These are phyloP conservation scores for Brasenia schreberi DNA, from an alignment of 164 flowering plant genomes.

Conservation along the genomic window DNA sequence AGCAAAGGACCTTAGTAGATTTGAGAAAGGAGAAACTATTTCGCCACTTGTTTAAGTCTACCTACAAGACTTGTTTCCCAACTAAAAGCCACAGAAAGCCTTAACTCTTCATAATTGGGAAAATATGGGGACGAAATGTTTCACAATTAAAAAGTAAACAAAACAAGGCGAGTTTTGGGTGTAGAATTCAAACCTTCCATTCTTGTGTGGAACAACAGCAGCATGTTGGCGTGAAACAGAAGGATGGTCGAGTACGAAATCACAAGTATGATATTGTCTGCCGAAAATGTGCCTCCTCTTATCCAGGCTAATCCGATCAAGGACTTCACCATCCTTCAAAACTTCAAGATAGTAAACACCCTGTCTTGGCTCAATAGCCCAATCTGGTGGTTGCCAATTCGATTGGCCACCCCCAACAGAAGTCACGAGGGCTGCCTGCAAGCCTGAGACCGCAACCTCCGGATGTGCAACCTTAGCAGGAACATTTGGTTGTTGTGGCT, in stretches of 20 bases:
- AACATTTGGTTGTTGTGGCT: constrained; percentile 21
- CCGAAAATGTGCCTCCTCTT: constrained; percentile 80
- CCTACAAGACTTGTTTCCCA: no score
- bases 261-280: constrained; percentile 75
- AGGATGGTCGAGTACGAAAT: constrained; percentile 95
- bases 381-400: constrained; percentile 95
- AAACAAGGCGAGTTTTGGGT: no score
- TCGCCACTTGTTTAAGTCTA: no score
- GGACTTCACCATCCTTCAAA: constrained; percentile 72
- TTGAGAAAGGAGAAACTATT: no score
- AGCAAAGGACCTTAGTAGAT: no score
- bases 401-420: constrained; percentile 90
- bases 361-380: constrained; percentile 93
- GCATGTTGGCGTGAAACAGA: constrained; percentile 99
- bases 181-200: constrained; percentile 61
- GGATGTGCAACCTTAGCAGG: constrained; percentile 11
- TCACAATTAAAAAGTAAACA: no score
- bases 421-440: constrained; percentile 34
- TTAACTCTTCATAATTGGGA: no score
- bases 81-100: no score
- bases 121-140: no score
- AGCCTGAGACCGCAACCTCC: constrained; percentile 18
- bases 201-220: constrained; percentile 89
- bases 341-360: constrained; percentile 90
- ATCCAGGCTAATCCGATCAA: constrained; percentile 57